Base-by-base conservation (phyloP, 805 yeast genomes). In the Lipomyces kockii region DNA sequence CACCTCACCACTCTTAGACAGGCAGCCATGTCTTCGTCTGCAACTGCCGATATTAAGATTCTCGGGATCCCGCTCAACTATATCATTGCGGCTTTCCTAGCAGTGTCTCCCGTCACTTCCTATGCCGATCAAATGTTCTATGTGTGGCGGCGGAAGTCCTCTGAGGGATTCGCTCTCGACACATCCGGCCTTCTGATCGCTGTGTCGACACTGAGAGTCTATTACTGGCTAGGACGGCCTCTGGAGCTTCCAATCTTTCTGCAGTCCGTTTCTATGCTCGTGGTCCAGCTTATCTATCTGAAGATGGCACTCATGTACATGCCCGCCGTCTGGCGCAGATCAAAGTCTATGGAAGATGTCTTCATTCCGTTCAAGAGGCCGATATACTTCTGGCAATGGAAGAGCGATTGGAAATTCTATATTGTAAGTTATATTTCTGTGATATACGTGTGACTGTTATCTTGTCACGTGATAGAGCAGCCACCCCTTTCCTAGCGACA, bases 161-260 rank as follows among this genome's bases (percentile, higher is more conserved):
- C 94, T 0, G 81, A 85, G 27, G 98, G 97, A 27, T 92, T 92
- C 75, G 89, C 97, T 4, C 81, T 92, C n/a, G 98, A 93, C 78
- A 90, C 93, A 11, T 93, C 97, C 78, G 93, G 92, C 6, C 91
- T 97, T 6, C 92, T 93, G 97, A 76, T 92, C 69, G 82, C 91
- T 70, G 88, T 97, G 0, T 85, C 92, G 54, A 85, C 87, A 4
- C 79, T 92, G 58, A 82, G 96, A 71, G 87, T 92, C 34, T 86
- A 87, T 64, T 92, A 91, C 80, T 93, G 89, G 80, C 77, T 89
- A 69, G 87, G 91, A 60, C 85, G 88, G 58, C 97, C 97, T 0
- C 92, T 88, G 76, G 97, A 92, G 76, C 77, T 85, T n/a, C 85
- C 96, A 1, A 78, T 92, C 54, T 80, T 92, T 55, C 80, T 94